Base-by-base conservation (phyloP, 2,329 filamentous ascomycete species). In the Aspergillus oerlinghausenensis region DNA sequence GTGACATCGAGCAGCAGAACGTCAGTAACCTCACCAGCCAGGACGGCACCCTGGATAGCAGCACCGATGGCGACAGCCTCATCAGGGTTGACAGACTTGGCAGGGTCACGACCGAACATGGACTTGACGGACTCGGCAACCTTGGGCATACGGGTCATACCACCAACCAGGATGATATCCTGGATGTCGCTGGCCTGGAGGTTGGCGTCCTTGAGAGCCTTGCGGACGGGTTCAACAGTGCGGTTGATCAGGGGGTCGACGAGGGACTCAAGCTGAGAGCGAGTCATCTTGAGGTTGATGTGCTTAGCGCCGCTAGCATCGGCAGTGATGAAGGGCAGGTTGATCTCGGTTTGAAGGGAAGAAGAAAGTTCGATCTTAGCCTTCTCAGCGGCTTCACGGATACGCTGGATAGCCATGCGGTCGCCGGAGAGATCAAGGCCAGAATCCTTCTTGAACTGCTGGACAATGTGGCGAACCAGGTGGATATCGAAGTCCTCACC, bases 131-230 rank as follows among this genome's bases (percentile, higher is more conserved):
- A 94, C 82, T 97, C 92, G 62, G 86, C 84, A 66, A 97, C 93
- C 88, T 97, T 97, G 76, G 93, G 93, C 92, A 97, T 97, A 82
- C 93, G 93, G 69, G 93, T 97, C 92, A 97, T 97, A 80, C 93
- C 93, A 87, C 93, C 93, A 55, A 97, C 93, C 47, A 97, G 88
- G 76, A 97, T 96, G 67, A 97, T 90, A 75, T 97, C 93, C 80
- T 97, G 90, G 74, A 97, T 95, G 61, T 97, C 92, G 82, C 92
- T 95, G 68, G 92, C 86, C 77, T 90, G 82, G 49, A 97, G 86
- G 78, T 88, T 87, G 75, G 93, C 93, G 77, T 97, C 93, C 86
- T 97, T 97, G 59, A 97, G 83, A 21, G 92, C 93, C 86, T 96
- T 97, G 79, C 92, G 90, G 67, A 97, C 93, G 60, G 93, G 93